Percentiles rank a stretch among this genome's conserved stretches.
Evolutionary conservation across 176 grass and related monocot species (phyloP).

Genomic region (Secale cereale): DNA sequence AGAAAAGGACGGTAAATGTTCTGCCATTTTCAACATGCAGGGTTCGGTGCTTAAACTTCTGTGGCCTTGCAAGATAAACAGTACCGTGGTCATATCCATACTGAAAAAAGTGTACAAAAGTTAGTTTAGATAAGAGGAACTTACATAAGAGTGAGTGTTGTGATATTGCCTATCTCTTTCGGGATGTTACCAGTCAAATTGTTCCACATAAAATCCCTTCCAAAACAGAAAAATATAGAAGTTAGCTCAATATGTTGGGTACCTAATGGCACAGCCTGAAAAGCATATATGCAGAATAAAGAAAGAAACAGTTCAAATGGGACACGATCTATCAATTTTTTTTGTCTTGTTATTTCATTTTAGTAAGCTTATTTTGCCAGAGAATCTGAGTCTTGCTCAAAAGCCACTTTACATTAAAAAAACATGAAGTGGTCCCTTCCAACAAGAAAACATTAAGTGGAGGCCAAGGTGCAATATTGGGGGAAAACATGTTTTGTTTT

Average conservation of each 20-base stretch:
- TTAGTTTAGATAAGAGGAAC: conserved; percentile 20
- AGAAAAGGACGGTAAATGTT: neutral
- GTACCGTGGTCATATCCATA: neutral
- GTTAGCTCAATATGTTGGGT: conserved; percentile 24
- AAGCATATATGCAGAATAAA: neutral
- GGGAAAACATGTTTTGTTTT: neutral
- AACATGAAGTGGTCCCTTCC: neutral
- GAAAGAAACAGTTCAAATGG: conserved; percentile 10
- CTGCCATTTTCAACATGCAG: neutral
- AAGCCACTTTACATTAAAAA: neutral
- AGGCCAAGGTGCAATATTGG: neutral
- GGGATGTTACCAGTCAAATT: conserved; percentile 85
- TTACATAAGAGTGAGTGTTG: conserved; percentile 71
- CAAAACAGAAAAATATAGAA: conserved; percentile 16
- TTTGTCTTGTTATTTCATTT: neutral
- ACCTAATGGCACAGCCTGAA: neutral
- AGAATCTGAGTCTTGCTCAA: neutral
- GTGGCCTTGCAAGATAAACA: conserved; percentile 13
- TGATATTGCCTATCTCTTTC: conserved; percentile 85
- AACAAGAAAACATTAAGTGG: neutral
- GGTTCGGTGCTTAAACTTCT: conserved; percentile 10
- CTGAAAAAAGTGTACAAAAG: conserved; percentile 1
- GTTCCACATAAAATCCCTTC: conserved; percentile 99
- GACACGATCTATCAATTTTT: neutral
- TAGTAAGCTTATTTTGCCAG: conserved; percentile 6